Conservation (phyloP, 345 rosid genomes). For the Camelina sativa region DNA sequence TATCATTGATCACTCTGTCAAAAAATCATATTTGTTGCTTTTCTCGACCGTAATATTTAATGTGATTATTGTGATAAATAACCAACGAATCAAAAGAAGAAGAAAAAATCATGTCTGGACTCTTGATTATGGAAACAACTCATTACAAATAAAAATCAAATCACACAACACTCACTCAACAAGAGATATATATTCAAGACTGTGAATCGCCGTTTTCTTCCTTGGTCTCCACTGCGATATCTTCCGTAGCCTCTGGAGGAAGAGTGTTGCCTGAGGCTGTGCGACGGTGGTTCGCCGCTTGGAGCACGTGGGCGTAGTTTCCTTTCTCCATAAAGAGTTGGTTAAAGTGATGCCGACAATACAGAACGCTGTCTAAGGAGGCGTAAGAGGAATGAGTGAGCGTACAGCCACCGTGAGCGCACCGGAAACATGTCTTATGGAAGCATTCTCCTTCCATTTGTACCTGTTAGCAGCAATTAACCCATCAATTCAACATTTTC, state of each 20-base stretch:
- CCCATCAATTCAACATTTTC: not conserved
- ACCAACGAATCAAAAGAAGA: constrained; percentile 2
- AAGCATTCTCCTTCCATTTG: constrained; percentile 90
- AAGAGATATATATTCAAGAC: constrained; percentile 30
- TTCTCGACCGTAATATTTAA: not conserved
- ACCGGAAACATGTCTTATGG: constrained; percentile 96
- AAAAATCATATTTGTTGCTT: too few relatives aligned
- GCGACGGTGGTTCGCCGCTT: constrained; percentile 70
- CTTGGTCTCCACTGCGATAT: constrained; percentile 18
- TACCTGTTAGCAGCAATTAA: constrained; percentile 42
- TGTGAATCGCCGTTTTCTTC: constrained; percentile 39
- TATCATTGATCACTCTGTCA: too few relatives aligned
- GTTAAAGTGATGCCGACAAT: constrained; percentile 95
- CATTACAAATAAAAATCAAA: constrained; percentile 37
- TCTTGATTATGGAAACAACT: constrained; percentile 38
- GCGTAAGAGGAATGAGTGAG: constrained; percentile 96
- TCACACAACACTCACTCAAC: constrained; percentile 7
- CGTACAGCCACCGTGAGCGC: constrained; percentile 91
- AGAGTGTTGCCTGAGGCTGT: constrained; percentile 56
- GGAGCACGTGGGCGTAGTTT: constrained; percentile 79
- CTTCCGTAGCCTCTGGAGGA: constrained; percentile 57
- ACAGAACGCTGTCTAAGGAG: constrained; percentile 80
- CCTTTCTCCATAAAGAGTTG: constrained; percentile 98
- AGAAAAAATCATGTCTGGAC: not conserved
- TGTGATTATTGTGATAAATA: too few relatives aligned